Evolutionary conservation across 2,329 filamentous ascomycete species (phyloP), one percentile per base, ranked within the genome.

Genomic region (Aureobasidium sp.): DNA sequence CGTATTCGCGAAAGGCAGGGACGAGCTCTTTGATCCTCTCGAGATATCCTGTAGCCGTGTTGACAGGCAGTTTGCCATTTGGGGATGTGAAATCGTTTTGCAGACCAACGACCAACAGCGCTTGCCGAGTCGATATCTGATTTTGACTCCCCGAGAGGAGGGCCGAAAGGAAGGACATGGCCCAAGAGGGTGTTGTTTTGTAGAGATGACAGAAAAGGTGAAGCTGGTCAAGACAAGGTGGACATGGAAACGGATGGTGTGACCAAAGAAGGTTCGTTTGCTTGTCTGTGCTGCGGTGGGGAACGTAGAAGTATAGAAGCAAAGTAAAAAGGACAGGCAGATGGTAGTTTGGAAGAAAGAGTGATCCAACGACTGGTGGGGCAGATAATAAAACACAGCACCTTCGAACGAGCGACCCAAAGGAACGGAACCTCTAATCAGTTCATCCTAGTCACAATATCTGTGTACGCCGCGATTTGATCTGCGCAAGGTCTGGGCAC

Each of bases 81-180:
- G 83, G 76, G 7, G 84, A 81, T 63, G 95, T 77, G 70, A 97
- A 96, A 73, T 97, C 93, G 69, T 95, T 91, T 71, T 97, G 94
- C 39, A 96, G 84, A 70, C 96, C 93, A 66, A 97, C 81, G 20
- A 95, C 78, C 22, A 97, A 79, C 47, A 99, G 80, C 1, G 90
- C 93, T 75, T 85, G 84, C 62, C 82, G 77, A 27, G 83, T 85
- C 65, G 82, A 76, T 64, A 87, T 78, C 60, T 76, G 76, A 17
- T 82, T 81, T 58, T 73, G 74, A 56, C 77, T 76, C 64, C 78
- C 75, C 39, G 75, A 72, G 25, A 79, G 73, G 49, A 79, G 70
- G 48, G 77, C 76, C 63, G 76, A 70, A 44, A 79, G 71, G 22
- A 76, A 77, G 29, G 74, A 68, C 76, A 77, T 77, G 62, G 41